Evolutionary conservation across 2,329 filamentous ascomycete genomes (phyloP).

Genomic region (Beauveria bassiana): DNA sequence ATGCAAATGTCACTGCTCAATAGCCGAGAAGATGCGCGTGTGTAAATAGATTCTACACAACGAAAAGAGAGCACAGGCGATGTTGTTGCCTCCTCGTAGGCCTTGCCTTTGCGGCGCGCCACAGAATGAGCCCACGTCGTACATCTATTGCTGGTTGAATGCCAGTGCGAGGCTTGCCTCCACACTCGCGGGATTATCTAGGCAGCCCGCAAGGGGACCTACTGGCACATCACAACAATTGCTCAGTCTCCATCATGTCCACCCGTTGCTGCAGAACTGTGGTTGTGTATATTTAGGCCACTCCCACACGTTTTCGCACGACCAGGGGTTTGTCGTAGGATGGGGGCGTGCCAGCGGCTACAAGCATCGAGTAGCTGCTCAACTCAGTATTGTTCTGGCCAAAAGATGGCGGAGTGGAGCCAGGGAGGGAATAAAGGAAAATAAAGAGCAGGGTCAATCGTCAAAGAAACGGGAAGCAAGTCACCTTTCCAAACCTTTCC

Average conservation of each 20-base stretch:
- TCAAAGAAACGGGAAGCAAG: not conserved
- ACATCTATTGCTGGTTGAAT: not conserved
- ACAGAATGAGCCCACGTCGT: too few relatives aligned
- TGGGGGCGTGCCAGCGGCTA: slow-evolving; percentile 7
- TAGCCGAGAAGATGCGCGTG: too few relatives aligned
- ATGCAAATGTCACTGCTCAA: too few relatives aligned
- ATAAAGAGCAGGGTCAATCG: not conserved
- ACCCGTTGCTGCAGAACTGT: not conserved
- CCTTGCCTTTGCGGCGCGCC: too few relatives aligned
- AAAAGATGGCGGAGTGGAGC: not conserved
- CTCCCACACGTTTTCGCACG: not conserved
- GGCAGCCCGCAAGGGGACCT: not conserved
- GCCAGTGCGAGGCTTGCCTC: not conserved
- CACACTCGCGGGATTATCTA: not conserved
- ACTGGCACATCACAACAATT: not conserved
- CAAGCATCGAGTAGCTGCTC: not conserved
- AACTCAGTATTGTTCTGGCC: not conserved
- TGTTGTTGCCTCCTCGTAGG: too few relatives aligned
- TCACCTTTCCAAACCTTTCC: not conserved
- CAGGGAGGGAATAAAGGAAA: not conserved
- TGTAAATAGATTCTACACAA: too few relatives aligned
- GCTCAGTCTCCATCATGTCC: not conserved
- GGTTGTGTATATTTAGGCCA: not conserved
- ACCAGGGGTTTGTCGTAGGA: not conserved
- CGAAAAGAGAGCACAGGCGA: too few relatives aligned